phyloP scores from a whole-genome alignment of 148 eudicot genomes.

The Silene uniflora region DNA sequence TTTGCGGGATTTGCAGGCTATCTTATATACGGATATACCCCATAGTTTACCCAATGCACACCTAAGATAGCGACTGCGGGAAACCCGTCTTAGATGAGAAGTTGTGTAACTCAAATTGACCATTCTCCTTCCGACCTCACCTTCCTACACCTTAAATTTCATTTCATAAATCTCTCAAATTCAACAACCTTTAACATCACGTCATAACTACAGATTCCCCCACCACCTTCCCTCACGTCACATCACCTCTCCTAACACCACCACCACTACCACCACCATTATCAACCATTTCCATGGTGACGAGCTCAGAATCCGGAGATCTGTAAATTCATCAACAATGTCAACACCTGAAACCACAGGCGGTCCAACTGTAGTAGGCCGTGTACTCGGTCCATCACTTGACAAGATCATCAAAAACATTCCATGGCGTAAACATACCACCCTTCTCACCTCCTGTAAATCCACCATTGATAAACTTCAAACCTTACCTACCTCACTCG shows the following conservation, averaged over 20 bases:
- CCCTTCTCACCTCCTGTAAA: slow-evolving; percentile 65
- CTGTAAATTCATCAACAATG: not conserved
- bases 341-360: slow-evolving; percentile 44
- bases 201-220: too few relatives aligned
- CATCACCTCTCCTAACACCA: too few relatives aligned
- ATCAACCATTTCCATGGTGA: slow-evolving; percentile 4
- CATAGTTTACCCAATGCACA: too few relatives aligned
- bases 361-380: slow-evolving; percentile 64
- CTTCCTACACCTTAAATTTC: not conserved
- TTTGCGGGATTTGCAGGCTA: too few relatives aligned
- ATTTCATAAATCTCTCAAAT: too few relatives aligned
- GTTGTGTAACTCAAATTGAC: too few relatives aligned
- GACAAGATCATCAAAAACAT: slow-evolving; percentile 92
- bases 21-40: too few relatives aligned
- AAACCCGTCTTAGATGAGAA: too few relatives aligned
- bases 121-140: not conserved
- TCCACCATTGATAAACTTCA: slow-evolving; percentile 64
- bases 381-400: slow-evolving; percentile 70
- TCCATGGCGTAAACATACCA: slow-evolving; percentile 80
- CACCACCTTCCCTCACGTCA: too few relatives aligned
- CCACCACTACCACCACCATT: too few relatives aligned
- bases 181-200: too few relatives aligned
- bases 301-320: slow-evolving; percentile 7
- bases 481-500: not conserved
- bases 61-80: too few relatives aligned